Evolutionary conservation across 2,329 filamentous ascomycete genomes (phyloP), one percentile per base, ranked within the genome.

Genomic region (Talaromyces sp.): DNA sequence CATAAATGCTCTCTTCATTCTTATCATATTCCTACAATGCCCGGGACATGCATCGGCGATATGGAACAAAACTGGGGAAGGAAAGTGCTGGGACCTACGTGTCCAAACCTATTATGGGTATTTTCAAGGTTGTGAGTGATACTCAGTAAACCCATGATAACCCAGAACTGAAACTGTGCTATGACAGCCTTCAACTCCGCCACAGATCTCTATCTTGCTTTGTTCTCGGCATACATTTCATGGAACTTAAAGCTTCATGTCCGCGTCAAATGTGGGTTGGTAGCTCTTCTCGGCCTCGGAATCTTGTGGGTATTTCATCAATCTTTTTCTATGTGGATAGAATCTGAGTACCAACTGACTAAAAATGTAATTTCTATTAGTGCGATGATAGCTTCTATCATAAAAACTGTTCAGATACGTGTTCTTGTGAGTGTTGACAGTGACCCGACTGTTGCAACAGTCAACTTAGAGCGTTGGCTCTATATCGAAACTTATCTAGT

Each of bases 211-310:
- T 74, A 72, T 19, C 70, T 75, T n/a, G 71, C 72, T 1, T 58
- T 71, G 0, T 74, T 74, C 35, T 71, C 73, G 1, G 70, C 71
- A 8, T 71, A 64, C 24, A 69, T 75, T n/a, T 73, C 76, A 43
- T 77, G 75, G 75, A 73, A 69, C 41, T 63, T 78, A 27, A 75
- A 77, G 11, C 50, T 78, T 49, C 68, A 69, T 16, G 16, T 70
- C 11, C 66, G 68, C 13, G 70, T 75, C 24, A 78, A 76, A 59
- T 35, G 76, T n/a, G 71, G 70, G 3, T 56, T 78, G 45, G 68
- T 73, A 1, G 52, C 60, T 31, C 67, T 77, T 1, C 66, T 77
- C 10, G 70, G 74, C 7, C 64, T 76, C 43, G 75, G 75, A 0
- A 65, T 76, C 33, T 62, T 62, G 59, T 62, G n/a, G 7, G 59